Base-by-base conservation (phyloP, 208 protist genomes). In the Crithidia fasciculata region DNA sequence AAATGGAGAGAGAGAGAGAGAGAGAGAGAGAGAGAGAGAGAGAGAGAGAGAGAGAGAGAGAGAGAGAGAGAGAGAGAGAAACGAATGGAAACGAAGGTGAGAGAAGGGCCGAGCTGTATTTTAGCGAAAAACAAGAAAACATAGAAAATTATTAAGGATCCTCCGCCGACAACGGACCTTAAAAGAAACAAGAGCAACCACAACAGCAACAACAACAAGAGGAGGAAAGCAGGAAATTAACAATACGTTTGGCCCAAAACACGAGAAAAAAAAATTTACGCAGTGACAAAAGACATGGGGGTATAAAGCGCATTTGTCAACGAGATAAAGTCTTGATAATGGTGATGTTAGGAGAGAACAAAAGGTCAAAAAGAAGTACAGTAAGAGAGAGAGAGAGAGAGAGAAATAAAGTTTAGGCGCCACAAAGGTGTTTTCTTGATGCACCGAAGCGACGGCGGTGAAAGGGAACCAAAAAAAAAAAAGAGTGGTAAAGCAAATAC, bases 331-430 rank as follows among this genome's bases (percentile, higher is more conserved):
- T 28, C 28, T 28, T 28, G 28, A 28, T 28, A 28, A 28, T 28
- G 28, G 28, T 28, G 69, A 66, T 53, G n/a, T 28, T 10, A 52
- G 13, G 54, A 53, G 58, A 76, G 41, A 65, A 54, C 5, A 41
- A 56, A 73, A 39, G 74, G 12, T 44, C 54, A 70, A 69, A 64
- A 64, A 71, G 58, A 75, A 78, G 71, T 55, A 81, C 58, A 74
- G 55, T 36, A 69, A 74, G 64, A 71, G 58, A 66, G 16, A 52
- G n/a, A n/a, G n/a, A n/a, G n/a, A n/a, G 18, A 59, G 44, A 69
- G 16, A 72, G 53, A 16, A 65, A 66, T 49, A 45, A 64, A 69
- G 8, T 13, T 3, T 1, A 59, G 49, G 60, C 4, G 12, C 37
- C 19, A 62, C 66, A 13, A 49, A 49, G 45, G 9, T 49, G 9